Conservation (phyloP, 495 filamentous ascomycete genomes). For the Penicillium simplicissimum region DNA sequence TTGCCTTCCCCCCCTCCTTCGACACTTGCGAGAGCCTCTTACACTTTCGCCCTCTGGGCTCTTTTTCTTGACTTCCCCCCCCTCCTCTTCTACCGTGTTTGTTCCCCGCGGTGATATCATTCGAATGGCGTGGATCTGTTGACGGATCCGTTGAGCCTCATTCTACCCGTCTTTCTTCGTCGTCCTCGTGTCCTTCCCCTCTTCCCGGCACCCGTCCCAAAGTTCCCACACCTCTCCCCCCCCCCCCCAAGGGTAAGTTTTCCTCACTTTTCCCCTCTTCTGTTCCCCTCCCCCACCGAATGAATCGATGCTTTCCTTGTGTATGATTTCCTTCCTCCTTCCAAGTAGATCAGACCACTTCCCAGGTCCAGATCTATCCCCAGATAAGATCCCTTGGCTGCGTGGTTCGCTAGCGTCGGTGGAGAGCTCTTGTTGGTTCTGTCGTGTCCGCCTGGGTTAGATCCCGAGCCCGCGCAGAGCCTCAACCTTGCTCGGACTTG, state of each 20-base stretch:
- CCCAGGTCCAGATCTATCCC: not conserved
- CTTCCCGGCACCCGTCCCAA: not conserved
- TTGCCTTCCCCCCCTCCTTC: not conserved
- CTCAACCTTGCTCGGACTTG: not conserved
- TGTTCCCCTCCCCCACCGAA: not conserved
- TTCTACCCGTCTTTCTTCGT: not conserved
- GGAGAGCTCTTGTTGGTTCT: not conserved
- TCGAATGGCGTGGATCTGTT: constrained; percentile 3
- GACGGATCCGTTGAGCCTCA: constrained; percentile 6
- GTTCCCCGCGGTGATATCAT: not conserved
- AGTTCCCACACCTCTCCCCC: not conserved
- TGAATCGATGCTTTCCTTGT: not conserved
- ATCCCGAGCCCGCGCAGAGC: constrained; percentile 10
- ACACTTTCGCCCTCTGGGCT: not conserved
- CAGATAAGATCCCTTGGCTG: not conserved
- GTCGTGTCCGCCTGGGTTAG: constrained; percentile 4
- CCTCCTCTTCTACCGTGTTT: not conserved
- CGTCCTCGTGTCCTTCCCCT: not conserved
- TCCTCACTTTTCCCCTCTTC: not conserved
- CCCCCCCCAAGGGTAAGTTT: not conserved
- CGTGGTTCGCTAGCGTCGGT: not conserved
- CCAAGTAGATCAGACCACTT: not conserved
- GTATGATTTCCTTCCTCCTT: not conserved
- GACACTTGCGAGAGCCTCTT: not conserved
- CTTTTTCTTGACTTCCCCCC: not conserved